phyloP scores from a whole-genome alignment of 169 alveolate species.

The Plasmodium malariae region DNA sequence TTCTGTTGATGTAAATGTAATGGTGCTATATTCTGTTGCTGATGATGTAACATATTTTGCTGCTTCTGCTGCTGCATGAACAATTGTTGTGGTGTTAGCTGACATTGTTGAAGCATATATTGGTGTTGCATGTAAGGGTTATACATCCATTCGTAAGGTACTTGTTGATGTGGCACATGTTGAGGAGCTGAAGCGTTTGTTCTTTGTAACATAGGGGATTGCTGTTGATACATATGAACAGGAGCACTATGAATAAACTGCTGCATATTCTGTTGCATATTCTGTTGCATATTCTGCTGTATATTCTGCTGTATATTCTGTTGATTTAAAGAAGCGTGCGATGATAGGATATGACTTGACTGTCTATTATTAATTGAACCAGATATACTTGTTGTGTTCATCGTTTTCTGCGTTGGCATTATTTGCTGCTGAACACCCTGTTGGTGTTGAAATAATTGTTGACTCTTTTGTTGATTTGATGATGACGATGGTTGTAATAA shows the following conservation, averaged over 20 bases:
- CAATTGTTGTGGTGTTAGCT: constrained; percentile 62
- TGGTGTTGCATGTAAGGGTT: constrained; percentile 70
- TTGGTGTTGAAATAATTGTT: constrained; percentile 19
- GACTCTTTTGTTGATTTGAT: constrained; percentile 19
- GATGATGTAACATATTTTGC: constrained; percentile 1
- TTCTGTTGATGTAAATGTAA: constrained; percentile 17
- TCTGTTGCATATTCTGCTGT: constrained; percentile 27
- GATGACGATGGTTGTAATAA: constrained; percentile 10
- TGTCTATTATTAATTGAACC: constrained; percentile 58
- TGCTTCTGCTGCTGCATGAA: constrained; percentile 34
- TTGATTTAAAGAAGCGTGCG: constrained; percentile 33
- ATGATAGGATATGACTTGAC: constrained; percentile 15
- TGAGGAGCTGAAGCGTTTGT: constrained; percentile 18
- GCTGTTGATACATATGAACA: constrained; percentile 42
- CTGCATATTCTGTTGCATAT: constrained; percentile 44
- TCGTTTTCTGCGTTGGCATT: constrained; percentile 5
- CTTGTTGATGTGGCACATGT: constrained; percentile 32
- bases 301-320: constrained; percentile 13
- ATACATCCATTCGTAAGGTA: constrained; percentile 44
- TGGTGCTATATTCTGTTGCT: constrained; percentile 23
- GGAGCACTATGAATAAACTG: constrained; percentile 25
- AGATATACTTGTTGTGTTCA: constrained; percentile 31
- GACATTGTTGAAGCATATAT: constrained; percentile 60
- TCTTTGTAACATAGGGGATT: constrained; percentile 24
- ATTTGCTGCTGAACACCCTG: constrained; percentile 48